Evolutionary conservation across 352 stramenopile species (phyloP).

Genomic region (Phytophthora boehmeriae): DNA sequence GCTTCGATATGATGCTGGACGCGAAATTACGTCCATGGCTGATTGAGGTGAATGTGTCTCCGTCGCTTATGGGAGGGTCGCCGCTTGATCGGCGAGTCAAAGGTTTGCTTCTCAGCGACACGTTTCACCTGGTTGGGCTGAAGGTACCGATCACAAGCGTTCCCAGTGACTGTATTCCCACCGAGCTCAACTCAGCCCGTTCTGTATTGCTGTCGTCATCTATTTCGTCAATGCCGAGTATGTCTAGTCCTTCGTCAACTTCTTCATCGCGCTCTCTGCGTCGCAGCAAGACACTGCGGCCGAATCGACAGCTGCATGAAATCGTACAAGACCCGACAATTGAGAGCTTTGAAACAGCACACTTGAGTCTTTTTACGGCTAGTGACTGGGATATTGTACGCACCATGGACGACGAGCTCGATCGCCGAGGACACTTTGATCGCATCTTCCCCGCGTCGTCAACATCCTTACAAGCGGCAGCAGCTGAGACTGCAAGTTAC

Average conservation of each 20-base stretch:
- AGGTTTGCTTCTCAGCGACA: constrained; percentile 77
- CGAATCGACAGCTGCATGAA: constrained; percentile 66
- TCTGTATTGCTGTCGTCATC: background rate
- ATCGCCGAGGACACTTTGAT: constrained; percentile 73
- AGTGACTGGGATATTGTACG: constrained; percentile 70
- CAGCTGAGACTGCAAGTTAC: constrained; percentile 35
- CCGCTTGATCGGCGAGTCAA: constrained; percentile 79
- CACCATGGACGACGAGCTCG: constrained; percentile 75
- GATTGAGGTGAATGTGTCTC: constrained; percentile 81
- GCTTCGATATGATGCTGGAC: constrained; percentile 81
- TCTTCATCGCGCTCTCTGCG: constrained; percentile 15
- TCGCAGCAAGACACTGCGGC: constrained; percentile 27
- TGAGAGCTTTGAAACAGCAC: constrained; percentile 43
- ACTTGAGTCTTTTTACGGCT: constrained; percentile 57
- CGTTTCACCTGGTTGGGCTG: constrained; percentile 80
- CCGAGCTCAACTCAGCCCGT: constrained; percentile 3
- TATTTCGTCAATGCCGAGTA: background rate
- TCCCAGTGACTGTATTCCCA: constrained; percentile 31
- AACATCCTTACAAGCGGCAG: constrained; percentile 7
- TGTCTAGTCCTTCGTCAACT: constrained; percentile 9
- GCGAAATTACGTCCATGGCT: constrained; percentile 61
- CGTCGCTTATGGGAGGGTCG: constrained; percentile 80
- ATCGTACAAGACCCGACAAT: constrained; percentile 53
- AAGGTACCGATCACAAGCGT: constrained; percentile 44
- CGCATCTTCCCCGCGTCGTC: constrained; percentile 59